Conservation (phyloP, 2,329 filamentous ascomycete species). For the Pseudocercospora vitis region DNA sequence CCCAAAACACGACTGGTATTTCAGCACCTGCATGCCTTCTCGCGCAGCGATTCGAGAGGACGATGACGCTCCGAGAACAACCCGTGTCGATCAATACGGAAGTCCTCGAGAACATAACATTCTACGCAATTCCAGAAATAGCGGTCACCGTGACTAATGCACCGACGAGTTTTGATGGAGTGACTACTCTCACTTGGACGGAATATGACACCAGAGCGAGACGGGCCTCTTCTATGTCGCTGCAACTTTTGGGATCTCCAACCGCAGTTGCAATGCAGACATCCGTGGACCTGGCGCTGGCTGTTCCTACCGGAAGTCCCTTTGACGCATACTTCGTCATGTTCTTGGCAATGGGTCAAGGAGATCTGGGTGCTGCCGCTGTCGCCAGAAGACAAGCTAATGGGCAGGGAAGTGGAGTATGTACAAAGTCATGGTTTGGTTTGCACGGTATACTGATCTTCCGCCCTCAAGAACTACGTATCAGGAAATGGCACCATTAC, state of each 20-base stretch:
- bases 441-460: slow-evolving; percentile 33
- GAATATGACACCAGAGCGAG: slow-evolving; percentile 6
- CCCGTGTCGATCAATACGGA: slow-evolving; percentile 32
- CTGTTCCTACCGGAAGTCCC: slow-evolving; percentile 6
- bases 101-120: slow-evolving; percentile 33
- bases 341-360: slow-evolving; percentile 1
- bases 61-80: slow-evolving; percentile 31
- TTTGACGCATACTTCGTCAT: slow-evolving; percentile 6
- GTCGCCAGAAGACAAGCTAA: slow-evolving; percentile 12
- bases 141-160: slow-evolving; percentile 35
- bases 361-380: slow-evolving; percentile 3
- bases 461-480: slow-evolving; percentile 27
- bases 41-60: slow-evolving; percentile 12
- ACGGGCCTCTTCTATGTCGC: background rate
- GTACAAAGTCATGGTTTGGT: slow-evolving; percentile 23
- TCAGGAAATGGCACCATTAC: slow-evolving; percentile 32
- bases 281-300: background rate
- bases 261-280: background rate
- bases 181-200: slow-evolving; percentile 35
- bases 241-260: background rate
- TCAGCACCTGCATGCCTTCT: slow-evolving; percentile 18
- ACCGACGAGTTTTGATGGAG: slow-evolving; percentile 31
- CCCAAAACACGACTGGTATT: slow-evolving; percentile 10
- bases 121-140: slow-evolving; percentile 29
- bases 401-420: slow-evolving; percentile 6